These are phyloP conservation scores for Aspergillus puulaauensis DNA, from an alignment of 2,329 filamentous ascomycete species.

Conservation along the genomic window DNA sequence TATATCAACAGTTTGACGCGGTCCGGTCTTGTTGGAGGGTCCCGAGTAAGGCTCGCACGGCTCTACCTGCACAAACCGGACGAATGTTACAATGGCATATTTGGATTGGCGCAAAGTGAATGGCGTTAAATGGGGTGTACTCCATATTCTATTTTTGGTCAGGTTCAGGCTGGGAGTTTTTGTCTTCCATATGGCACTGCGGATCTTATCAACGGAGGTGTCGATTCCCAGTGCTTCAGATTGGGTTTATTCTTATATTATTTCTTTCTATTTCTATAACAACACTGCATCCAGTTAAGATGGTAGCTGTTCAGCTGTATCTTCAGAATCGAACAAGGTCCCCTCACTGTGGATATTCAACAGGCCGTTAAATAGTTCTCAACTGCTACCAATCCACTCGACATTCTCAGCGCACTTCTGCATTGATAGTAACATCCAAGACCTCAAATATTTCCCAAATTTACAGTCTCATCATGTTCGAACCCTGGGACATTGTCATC, in stretches of 20 bases:
- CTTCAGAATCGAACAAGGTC: neutral
- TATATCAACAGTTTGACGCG: neutral
- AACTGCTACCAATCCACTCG: neutral
- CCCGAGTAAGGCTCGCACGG: constrained; percentile 5
- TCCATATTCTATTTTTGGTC: constrained; percentile 3
- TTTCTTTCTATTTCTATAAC: neutral
- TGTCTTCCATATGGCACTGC: neutral
- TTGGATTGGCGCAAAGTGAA: constrained; percentile 15
- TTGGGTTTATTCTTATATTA: neutral
- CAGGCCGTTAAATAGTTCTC: neutral
- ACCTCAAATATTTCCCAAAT: neutral
- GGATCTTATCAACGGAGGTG: constrained; percentile 3
- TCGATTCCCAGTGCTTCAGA: neutral
- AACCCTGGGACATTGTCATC: neutral
- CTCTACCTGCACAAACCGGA: constrained; percentile 14
- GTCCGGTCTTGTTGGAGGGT: constrained; percentile 3
- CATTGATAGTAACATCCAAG: neutral
- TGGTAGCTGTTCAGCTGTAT: constrained; percentile 1
- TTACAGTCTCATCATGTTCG: neutral
- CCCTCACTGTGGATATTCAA: neutral
- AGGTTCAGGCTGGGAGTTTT: constrained; percentile 5
- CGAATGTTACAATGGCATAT: constrained; percentile 20
- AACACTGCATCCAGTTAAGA: constrained; percentile 6
- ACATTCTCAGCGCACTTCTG: neutral
- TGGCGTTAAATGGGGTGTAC: constrained; percentile 20